Base-by-base conservation (phyloP, 2,329 filamentous ascomycete genomes). In the Chaetomiaceae sp. region DNA sequence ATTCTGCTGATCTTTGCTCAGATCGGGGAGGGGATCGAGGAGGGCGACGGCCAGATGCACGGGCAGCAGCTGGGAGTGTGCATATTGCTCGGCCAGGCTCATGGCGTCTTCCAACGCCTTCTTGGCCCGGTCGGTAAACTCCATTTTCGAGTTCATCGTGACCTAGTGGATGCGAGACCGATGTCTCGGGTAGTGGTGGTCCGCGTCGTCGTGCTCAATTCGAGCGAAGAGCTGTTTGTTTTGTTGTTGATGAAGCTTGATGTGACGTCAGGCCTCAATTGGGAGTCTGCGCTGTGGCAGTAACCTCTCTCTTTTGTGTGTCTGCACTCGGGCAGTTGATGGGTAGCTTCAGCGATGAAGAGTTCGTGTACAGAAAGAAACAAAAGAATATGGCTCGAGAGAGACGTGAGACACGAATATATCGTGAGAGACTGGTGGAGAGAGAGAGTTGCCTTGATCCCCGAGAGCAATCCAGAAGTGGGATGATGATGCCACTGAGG, bases 71-170 rank as follows among this genome's bases (percentile, higher is more conserved):
- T 99, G 92, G 36, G 90, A 85, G 74, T 99, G 94, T 34, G 84
- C 83, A 69, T 97, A 95, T 74, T 94, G 86, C 71, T 90, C 85
- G 61, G 92, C 90, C 64, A 97, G 79, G 55, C 81, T 78, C 78
- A 94, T 91, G 70, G 91, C 89, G 70, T 96, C 90, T 65, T 88
- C 83, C 67, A 99, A 79, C 65, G 92, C 88, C 75, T 92, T 89
- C 68, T 91, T 88, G 61, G 89, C 94, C 73, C 88, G 79, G 73
- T 97, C 92, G 61, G 94, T 99, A 69, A 96, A 96, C 69, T 95
- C 86, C 85, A 91, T 89, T 65, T 85, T 82, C 48, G 84, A 81
- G 71, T 80, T 81, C 87, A 90, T 62, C 10, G 44, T 60, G 54
- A 46, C n/a, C 41, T 50, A 37, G 37, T 41, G 30, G 23, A 41